Evolutionary conservation across 139 green algal species (phyloP).

Genomic region (Chlamydomonas incerta): DNA sequence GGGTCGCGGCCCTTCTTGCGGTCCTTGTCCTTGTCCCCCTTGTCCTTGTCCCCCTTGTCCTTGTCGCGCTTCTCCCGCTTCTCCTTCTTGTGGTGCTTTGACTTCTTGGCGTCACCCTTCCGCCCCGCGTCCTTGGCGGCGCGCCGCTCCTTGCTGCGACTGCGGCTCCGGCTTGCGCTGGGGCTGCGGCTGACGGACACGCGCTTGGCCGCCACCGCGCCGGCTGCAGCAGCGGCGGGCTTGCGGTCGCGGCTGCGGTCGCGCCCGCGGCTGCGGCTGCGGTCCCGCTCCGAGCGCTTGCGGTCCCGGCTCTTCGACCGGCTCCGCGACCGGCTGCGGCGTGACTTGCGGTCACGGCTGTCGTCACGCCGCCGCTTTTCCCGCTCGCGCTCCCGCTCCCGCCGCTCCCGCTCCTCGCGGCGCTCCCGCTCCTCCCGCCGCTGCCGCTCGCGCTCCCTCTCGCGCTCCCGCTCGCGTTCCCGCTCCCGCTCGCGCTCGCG

Average conservation of each 20-base stretch:
- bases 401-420: background rate
- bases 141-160: background rate
- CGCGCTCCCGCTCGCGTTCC: slow-evolving; percentile 22
- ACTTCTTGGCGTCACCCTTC: slow-evolving; percentile 6
- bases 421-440: background rate
- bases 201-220: too few relatives aligned
- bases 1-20: too few relatives aligned
- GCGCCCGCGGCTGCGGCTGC: background rate
- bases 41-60: background rate
- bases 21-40: too few relatives aligned
- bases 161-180: background rate
- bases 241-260: background rate
- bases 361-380: background rate
- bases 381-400: background rate
- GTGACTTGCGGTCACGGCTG: slow-evolving; percentile 1
- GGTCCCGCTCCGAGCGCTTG: background rate
- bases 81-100: slow-evolving; percentile 19
- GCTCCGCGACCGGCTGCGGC: too few relatives aligned
- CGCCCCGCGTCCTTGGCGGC: background rate
- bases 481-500: background rate
- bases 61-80: background rate
- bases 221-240: too few relatives aligned
- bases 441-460: slow-evolving; percentile 16
- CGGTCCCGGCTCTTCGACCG: background rate
- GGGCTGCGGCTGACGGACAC: background rate